Evolutionary conservation across 75 land plant species (phyloP).

Genomic region (Chamaecyparis obtusa): DNA sequence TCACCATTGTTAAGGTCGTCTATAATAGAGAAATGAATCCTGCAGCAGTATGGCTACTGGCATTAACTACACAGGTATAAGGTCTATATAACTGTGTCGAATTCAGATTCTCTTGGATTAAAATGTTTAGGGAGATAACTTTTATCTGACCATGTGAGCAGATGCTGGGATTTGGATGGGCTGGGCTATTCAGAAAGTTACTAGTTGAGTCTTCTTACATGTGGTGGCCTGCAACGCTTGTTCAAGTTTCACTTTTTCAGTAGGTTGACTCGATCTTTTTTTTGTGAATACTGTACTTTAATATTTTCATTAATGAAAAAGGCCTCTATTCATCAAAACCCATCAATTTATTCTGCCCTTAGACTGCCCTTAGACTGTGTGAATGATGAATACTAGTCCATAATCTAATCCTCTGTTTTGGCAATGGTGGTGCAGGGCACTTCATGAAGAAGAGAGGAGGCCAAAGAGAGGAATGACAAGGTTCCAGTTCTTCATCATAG

Average conservation of each 20-base stretch:
- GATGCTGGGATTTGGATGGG: slow-evolving; percentile 86
- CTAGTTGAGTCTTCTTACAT: slow-evolving; percentile 72
- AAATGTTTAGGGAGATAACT: neutral
- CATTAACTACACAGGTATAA: slow-evolving; percentile 37
- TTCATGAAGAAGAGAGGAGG: slow-evolving; percentile 58
- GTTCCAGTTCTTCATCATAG: slow-evolving; percentile 66
- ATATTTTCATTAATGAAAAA: no score
- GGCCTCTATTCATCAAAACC: no score
- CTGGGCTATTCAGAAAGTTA: slow-evolving; percentile 54
- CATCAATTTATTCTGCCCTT: no score
- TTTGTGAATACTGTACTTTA: no score
- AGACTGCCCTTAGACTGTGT: neutral
- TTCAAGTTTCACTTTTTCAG: slow-evolving; percentile 68
- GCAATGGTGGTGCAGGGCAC: slow-evolving; percentile 21
- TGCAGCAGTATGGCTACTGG: slow-evolving; percentile 29
- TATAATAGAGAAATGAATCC: slow-evolving; percentile 45
- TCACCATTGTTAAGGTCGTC: slow-evolving; percentile 66
- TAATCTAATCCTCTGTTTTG: no score
- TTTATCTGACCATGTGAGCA: slow-evolving; percentile 1
- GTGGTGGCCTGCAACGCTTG: slow-evolving; percentile 81
- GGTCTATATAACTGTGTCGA: neutral
- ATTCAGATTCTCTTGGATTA: no score
- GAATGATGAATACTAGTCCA: neutral
- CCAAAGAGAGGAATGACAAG: slow-evolving; percentile 41
- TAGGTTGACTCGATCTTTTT: no score